Evolutionary conservation across 768 basidiomycete species (phyloP).

Genomic region (Trametes meyenii): DNA sequence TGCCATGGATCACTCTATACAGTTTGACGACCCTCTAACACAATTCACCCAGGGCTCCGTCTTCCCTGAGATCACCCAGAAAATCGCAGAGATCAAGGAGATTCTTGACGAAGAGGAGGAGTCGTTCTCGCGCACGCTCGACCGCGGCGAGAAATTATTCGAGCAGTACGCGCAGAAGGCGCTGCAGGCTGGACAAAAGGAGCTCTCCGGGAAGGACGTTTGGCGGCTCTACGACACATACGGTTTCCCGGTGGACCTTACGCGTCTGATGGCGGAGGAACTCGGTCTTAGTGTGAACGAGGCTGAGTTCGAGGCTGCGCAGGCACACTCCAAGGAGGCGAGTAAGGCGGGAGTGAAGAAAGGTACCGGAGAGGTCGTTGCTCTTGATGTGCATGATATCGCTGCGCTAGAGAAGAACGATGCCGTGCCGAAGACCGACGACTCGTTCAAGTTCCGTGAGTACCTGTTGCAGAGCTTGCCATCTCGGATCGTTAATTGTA

Average conservation of each 20-base stretch:
- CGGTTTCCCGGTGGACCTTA: conserved; percentile 97
- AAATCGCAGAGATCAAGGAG: conserved; percentile 83
- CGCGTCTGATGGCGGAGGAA: conserved; percentile 96
- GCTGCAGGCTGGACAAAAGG: conserved; percentile 57
- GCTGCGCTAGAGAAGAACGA: conserved; percentile 80
- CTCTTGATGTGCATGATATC: conserved; percentile 95
- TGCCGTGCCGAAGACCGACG: conserved; percentile 87
- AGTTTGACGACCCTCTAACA: not conserved
- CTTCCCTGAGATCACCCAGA: conserved; percentile 93
- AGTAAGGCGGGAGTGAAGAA: conserved; percentile 85
- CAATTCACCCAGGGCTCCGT: conserved; percentile 61
- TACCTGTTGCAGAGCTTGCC: conserved; percentile 11
- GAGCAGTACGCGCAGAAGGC: conserved; percentile 81
- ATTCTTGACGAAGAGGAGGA: conserved; percentile 97
- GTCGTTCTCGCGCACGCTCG: conserved; percentile 95
- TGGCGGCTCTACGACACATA: conserved; percentile 99
- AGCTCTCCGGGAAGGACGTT: conserved; percentile 88
- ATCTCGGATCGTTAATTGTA: not conserved
- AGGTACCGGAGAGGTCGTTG: conserved; percentile 67
- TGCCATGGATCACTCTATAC: not conserved
- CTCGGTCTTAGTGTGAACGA: conserved; percentile 83
- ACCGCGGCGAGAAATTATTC: conserved; percentile 95
- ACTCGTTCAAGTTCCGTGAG: conserved; percentile 89
- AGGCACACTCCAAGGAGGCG: conserved; percentile 85
- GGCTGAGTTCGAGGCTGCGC: conserved; percentile 86